phyloP scores from a whole-genome alignment of 345 rosid species.

The Populus deltoides region DNA sequence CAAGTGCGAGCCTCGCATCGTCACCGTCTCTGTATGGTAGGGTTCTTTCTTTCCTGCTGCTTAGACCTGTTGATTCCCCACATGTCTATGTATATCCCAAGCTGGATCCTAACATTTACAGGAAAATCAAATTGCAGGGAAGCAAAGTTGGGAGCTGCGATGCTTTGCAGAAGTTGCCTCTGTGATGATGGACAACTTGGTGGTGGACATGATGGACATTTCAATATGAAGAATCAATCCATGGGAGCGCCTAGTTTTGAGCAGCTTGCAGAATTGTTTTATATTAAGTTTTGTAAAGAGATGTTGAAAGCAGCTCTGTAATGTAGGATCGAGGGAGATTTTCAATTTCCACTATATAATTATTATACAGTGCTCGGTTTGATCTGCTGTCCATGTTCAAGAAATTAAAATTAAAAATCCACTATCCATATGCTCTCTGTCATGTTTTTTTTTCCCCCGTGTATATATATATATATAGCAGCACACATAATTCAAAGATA shows the following conservation, averaged over 20 bases:
- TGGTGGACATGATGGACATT: constrained; percentile 39
- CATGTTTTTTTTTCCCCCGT: too few species aligned
- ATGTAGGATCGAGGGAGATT: not conserved
- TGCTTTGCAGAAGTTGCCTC: constrained; percentile 38
- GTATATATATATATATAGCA: too few species aligned
- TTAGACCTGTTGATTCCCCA: not conserved
- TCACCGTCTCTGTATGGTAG: constrained; percentile 24
- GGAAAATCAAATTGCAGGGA: constrained; percentile 14
- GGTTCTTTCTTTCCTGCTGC: not conserved
- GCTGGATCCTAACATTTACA: not conserved
- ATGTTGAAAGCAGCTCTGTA: not conserved
- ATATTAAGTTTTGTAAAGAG: not conserved
- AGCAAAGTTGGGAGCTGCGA: constrained; percentile 11
- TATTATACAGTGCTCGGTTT: not conserved
- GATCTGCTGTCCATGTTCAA: not conserved
- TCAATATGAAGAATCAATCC: constrained; percentile 24
- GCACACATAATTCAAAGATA: too few species aligned
- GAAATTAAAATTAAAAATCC: too few species aligned
- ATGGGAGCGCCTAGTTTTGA: not conserved
- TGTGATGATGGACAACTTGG: constrained; percentile 54
- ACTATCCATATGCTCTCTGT: too few species aligned
- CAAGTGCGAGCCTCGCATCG: not conserved
- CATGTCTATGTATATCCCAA: too few species aligned
- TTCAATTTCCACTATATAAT: not conserved
- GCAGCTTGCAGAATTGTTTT: not conserved